Evolutionary conservation across 192 early-diverging fungal species (phyloP), one percentile per base, ranked within the genome.

Genomic region (Borealophlyctis nickersoniae): DNA sequence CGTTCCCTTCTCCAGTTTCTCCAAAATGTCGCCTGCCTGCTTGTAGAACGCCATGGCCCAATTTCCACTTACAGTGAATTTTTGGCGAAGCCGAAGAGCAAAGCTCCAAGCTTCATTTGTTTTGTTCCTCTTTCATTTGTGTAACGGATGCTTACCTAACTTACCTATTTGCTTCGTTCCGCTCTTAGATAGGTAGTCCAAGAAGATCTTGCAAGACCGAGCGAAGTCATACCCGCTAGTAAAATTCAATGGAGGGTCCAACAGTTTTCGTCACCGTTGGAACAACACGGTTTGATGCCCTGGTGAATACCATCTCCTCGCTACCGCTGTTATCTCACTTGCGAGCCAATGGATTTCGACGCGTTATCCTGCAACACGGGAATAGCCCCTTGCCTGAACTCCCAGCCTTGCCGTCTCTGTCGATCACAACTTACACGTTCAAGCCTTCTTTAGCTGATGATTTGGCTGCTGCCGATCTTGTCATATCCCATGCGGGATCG

Each of bases 401-500:
- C 4, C 16, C 65, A 4, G 30, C 7, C 58, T 7, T 36, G 32
- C 23, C 65, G 58, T 11, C 63, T 55, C 22, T 75, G 31, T 35
- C 73, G 49, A 27, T 90, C 62, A 30, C 56, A 49, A 56, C 83
- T 39, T 91, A 79, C 67, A 69, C 73, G 52, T 90, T 88, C 76
- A 81, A 83, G 52, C 36, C 76, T 1, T 67, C 73, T 54, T 58
- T 93, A 36, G 34, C 60, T 0, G 35, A 71, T 4, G 83, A 87
- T 54, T 75, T 93, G 62, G 62, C 74, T 30, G 31, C 75, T 26
- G 87, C 92, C 2, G 86, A 88, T 49, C 51, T 94, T 36, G 78
- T 97, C 30, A 87, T 97, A 31, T 86, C 90, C 49, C 91, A 93
- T 70, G 91, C 87, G 7, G 94, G 94, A 3, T 81, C 94, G 2